phyloP scores from a whole-genome alignment of 345 rosid species.

The Citrus trifoliata region DNA sequence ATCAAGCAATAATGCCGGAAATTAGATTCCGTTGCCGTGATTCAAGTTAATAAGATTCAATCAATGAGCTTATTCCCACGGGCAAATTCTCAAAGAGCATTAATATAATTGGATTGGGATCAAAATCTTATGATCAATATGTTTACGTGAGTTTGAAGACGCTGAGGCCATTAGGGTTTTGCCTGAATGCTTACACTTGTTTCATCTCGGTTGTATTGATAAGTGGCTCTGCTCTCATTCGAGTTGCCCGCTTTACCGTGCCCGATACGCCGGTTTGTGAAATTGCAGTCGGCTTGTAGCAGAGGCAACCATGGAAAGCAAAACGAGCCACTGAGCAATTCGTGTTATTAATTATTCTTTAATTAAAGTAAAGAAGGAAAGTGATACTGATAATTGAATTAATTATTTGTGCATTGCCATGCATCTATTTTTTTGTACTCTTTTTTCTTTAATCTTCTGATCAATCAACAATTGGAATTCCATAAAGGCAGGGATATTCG shows the following conservation, averaged over 20 bases:
- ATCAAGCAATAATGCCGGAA: not conserved
- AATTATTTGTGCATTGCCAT: too few relatives aligned
- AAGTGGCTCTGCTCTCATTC: constrained; percentile 38
- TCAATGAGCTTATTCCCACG: not conserved
- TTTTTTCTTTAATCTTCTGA: too few relatives aligned
- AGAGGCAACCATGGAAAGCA: not conserved
- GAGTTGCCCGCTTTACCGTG: constrained; percentile 26
- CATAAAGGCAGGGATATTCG: too few relatives aligned
- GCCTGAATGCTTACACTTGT: constrained; percentile 33
- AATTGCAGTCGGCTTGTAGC: not conserved
- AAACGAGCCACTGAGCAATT: not conserved
- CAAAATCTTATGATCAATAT: constrained; percentile 13
- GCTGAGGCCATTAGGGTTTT: constrained; percentile 26
- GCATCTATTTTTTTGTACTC: too few relatives aligned
- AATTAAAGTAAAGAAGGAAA: too few relatives aligned
- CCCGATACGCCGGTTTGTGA: not conserved
- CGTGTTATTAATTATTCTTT: too few relatives aligned
- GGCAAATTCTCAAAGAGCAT: not conserved
- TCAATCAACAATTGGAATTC: too few relatives aligned
- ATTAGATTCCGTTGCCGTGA: not conserved
- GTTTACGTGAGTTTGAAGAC: constrained; percentile 31
- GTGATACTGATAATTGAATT: too few relatives aligned
- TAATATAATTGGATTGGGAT: not conserved
- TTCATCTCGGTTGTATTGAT: constrained; percentile 33
- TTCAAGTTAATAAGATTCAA: not conserved